Base-by-base conservation (phyloP, 2,329 filamentous ascomycete species). In the Sordariomycetes sp. region DNA sequence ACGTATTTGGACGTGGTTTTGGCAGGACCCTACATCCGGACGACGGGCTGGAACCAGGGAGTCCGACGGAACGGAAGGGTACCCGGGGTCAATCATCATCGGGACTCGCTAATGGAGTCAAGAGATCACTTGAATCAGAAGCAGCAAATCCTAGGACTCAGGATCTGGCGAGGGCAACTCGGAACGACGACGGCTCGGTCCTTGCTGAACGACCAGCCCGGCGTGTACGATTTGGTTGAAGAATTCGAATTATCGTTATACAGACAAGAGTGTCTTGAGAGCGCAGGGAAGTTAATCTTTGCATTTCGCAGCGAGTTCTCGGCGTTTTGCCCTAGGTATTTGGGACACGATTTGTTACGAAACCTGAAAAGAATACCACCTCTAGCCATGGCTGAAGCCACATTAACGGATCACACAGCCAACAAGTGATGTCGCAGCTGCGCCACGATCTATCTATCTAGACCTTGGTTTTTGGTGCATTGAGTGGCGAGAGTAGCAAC, bases 1-100 rank as follows among this genome's bases (percentile, higher is more conserved):
- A 54, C 12, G 49, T 77, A 4, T 77, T 78, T 36, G 64, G 69
- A 0, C 54, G 61, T 38, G 68, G 62, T 3, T 68, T 70, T 36
- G 68, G 66, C 6, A 46, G 40, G 17, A 37, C 41, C 5, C 35
- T 56, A 11, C 52, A 68, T 28, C 63, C 66, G 0, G 65, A 72
- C 28, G 66, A 71, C 16, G 68, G 59, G 10, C 46, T 71, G 24
- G 42, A 66, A 19, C 37, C 53, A 30, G 42, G 16, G 9, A 37
- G 29, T 5, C 39, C 32, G 9, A 25, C 27, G 17, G 21, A 15
- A 20, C 16, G 16, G 3, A 30, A 36, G 20, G 17, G 21, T 8
- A n/a, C 9, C 8, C 24, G 6, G 6, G 17, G 12, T 6, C 15
- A 8, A 32, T n/a, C 16, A 17, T 12, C 4, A 18, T 27, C n/a